These are phyloP conservation scores for Ogataea pini DNA, from an alignment of 805 yeast genomes.

Conservation along the genomic window DNA sequence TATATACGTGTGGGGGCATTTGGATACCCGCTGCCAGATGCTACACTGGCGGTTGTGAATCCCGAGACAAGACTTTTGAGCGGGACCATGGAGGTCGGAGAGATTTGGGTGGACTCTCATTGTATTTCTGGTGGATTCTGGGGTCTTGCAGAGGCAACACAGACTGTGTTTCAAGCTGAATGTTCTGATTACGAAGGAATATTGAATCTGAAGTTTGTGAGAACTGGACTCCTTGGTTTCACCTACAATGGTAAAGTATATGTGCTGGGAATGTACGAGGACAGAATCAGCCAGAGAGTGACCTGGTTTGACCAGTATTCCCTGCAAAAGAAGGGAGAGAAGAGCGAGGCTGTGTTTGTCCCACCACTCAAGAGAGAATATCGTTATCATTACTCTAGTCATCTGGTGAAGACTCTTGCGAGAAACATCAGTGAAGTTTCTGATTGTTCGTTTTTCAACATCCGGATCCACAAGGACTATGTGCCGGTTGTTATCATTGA, in stretches of 20 bases:
- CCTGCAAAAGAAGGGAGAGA: too few species aligned
- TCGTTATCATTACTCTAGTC: constrained; percentile 82
- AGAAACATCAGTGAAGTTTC: constrained; percentile 76
- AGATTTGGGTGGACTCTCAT: constrained; percentile 96
- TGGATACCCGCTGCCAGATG: constrained; percentile 94
- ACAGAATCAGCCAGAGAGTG: constrained; percentile 76
- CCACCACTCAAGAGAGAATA: constrained; percentile 18
- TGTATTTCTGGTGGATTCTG: constrained; percentile 89
- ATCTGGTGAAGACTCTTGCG: constrained; percentile 80
- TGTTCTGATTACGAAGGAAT: constrained; percentile 72
- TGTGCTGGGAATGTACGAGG: constrained; percentile 88
- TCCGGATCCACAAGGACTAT: constrained; percentile 74
- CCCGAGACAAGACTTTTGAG: constrained; percentile 84
- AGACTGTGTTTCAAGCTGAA: constrained; percentile 76
- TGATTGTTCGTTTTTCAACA: constrained; percentile 91
- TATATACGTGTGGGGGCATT: constrained; percentile 81
- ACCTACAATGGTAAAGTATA: constrained; percentile 83
- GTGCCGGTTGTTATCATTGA: constrained; percentile 86
- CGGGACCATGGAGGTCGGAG: constrained; percentile 82
- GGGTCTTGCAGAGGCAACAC: constrained; percentile 68
- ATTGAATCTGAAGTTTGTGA: constrained; percentile 73
- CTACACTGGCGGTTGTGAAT: constrained; percentile 89
- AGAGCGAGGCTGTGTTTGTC: too few species aligned
- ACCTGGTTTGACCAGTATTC: constrained; percentile 58
- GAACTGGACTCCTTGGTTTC: constrained; percentile 92